Evolutionary conservation across 2,329 filamentous ascomycete genomes (phyloP).

Genomic region (Coniochaeta sp.): DNA sequence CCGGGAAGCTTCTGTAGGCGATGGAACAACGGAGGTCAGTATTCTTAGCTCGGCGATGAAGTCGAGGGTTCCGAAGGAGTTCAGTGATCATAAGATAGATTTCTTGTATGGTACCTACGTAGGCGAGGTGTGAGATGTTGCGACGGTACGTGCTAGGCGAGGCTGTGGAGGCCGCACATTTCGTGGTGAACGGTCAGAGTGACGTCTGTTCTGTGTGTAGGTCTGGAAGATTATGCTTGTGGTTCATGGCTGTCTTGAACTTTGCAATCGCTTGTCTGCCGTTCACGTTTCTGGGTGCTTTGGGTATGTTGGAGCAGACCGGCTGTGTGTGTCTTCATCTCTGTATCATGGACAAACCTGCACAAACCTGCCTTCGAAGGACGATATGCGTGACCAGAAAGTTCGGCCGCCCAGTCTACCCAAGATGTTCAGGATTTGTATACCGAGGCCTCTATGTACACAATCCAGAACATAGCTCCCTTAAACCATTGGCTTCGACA

Average conservation of each 20-base stretch:
- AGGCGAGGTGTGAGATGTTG: background rate
- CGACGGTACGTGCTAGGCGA: background rate
- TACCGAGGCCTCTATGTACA: background rate
- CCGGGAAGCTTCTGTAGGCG: background rate
- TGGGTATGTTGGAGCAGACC: background rate
- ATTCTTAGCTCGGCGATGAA: background rate
- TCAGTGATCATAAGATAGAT: background rate
- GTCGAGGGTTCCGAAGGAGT: background rate
- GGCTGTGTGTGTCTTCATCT: background rate
- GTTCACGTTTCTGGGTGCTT: background rate
- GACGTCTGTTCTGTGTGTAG: background rate
- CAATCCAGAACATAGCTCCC: background rate
- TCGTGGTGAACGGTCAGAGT: background rate
- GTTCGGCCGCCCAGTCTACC: too few species aligned
- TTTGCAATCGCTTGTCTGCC: background rate
- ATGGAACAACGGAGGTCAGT: background rate
- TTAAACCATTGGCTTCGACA: conserved; percentile 61
- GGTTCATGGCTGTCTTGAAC: background rate
- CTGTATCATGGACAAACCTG: background rate
- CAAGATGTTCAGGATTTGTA: too few species aligned
- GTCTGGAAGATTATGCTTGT: background rate
- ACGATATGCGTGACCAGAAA: too few species aligned
- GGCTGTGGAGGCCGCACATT: background rate
- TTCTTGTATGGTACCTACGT: background rate
- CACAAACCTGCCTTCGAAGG: background rate